Conservation (phyloP, 2,329 filamentous ascomycete species). For the Thielaviopsis populi region DNA sequence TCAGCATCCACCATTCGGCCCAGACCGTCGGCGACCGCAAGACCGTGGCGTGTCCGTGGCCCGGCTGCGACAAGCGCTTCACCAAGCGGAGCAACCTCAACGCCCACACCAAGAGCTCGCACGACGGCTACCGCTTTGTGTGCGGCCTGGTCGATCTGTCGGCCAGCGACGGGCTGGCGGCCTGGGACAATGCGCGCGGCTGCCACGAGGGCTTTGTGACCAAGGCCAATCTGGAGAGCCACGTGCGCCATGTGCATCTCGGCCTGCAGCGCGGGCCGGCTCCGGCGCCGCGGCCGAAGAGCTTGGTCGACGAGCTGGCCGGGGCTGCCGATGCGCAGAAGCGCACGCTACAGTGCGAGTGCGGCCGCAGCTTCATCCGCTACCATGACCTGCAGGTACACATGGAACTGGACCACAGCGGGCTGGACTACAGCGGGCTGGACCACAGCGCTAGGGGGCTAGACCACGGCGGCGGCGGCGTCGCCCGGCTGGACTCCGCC, state of each 20-base stretch:
- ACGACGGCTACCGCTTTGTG: slow-evolving; percentile 63
- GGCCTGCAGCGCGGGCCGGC: slow-evolving; percentile 32
- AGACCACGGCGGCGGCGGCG: too few relatives aligned
- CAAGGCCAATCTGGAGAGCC: slow-evolving; percentile 67
- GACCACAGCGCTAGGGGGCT: too few relatives aligned
- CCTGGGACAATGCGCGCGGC: slow-evolving; percentile 50
- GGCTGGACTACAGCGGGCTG: neutral
- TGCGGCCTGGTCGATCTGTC: slow-evolving; percentile 56
- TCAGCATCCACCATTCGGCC: slow-evolving; percentile 61
- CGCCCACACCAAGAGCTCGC: slow-evolving; percentile 60
- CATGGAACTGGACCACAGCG: slow-evolving; percentile 24
- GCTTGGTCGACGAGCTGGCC: slow-evolving; percentile 30
- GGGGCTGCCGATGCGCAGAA: slow-evolving; percentile 29
- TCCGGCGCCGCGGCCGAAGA: slow-evolving; percentile 18
- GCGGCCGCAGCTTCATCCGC: slow-evolving; percentile 33
- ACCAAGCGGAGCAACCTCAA: slow-evolving; percentile 73
- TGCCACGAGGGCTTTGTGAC: slow-evolving; percentile 64
- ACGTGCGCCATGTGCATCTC: slow-evolving; percentile 70
- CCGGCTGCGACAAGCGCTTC: slow-evolving; percentile 60
- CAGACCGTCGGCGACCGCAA: slow-evolving; percentile 47
- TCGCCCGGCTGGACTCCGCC: too few relatives aligned
- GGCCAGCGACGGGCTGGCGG: slow-evolving; percentile 32
- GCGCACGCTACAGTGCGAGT: slow-evolving; percentile 34
- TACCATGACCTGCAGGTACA: slow-evolving; percentile 37
- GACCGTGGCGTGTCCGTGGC: slow-evolving; percentile 49